Base-by-base conservation (phyloP, 2,329 filamentous ascomycete species). In the Samsoniella hepiali region DNA sequence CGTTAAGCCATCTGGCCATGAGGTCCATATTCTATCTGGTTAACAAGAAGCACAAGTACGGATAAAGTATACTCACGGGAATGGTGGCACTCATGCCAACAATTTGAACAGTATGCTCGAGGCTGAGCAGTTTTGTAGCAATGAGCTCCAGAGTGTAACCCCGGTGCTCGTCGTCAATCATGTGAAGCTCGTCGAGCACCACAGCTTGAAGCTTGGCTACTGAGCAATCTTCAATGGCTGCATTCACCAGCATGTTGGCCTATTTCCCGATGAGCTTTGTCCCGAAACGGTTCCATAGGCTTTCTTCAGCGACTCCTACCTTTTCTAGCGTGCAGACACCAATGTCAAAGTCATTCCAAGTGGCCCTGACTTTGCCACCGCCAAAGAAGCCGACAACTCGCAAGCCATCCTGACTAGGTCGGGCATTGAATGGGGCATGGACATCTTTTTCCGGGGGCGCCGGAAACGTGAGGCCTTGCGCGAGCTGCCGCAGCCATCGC, bases 241-340 rank as follows among this genome's bases (percentile, higher is more conserved):
- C 78, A 68, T 93, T 93, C 34, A 92, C 81, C 45, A 93, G 80
- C 11, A 87, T 83, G 69, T 93, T 93, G 61, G 90, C 90, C 88
- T 91, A 60, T 51, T 32, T 17, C 15, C 17, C 58, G 44, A 38
- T 56, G 11, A 55, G 38, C 47, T n/a, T 44, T 22, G 9, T 36
- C 22, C 22, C 44, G 27, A 9, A n/a, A 8, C 3, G 17, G 5
- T 3, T 36, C 22, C 5, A 15, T 5, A 15, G 11, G 29, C 11
- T 29, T 3, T 27, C 10, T 5, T 15, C 11, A n/a, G 11, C 22
- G 51, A 8, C 27, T 47, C 68, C 40, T 65, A 74, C 73, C 84
- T 93, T 93, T 76, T 93, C 90, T 65, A 93, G 88, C 1, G 90
- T 93, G 76, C 90, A 93, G 47, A 93, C 84, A 1, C 87, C 90